These are phyloP conservation scores for Neurospora terricola DNA, from an alignment of 495 filamentous ascomycete genomes.

Conservation along the genomic window DNA sequence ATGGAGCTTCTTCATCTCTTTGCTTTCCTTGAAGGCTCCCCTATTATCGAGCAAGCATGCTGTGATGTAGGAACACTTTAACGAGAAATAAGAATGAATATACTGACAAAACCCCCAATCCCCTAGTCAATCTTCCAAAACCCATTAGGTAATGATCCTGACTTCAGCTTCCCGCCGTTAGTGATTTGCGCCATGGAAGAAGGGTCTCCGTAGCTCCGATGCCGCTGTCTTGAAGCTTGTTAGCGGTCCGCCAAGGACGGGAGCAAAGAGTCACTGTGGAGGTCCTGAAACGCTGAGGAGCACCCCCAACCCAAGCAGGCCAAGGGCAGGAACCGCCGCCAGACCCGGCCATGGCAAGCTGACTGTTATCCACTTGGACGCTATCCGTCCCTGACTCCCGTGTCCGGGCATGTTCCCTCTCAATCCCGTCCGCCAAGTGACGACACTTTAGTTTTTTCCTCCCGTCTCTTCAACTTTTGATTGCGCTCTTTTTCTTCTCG, in stretches of 20 bases:
- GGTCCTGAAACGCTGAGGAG: not conserved
- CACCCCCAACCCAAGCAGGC: not conserved
- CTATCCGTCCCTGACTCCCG: not conserved
- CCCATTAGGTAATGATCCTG: not conserved
- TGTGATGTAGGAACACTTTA: too few relatives aligned
- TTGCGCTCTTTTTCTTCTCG: conserved; percentile 5
- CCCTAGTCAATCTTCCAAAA: not conserved
- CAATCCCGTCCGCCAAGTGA: conserved; percentile 1
- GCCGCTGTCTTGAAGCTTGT: not conserved
- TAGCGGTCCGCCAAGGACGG: not conserved
- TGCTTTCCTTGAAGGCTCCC: not conserved
- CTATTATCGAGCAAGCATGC: not conserved
- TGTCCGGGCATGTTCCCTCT: not conserved
- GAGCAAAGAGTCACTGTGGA: not conserved
- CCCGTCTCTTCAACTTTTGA: conserved; percentile 2
- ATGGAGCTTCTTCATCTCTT: not conserved
- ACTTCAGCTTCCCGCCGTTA: not conserved
- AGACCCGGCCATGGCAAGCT: not conserved
- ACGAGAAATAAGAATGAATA: not conserved
- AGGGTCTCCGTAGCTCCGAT: not conserved
- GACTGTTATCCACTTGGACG: not conserved
- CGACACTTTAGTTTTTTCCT: conserved; percentile 1
- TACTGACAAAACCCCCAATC: not conserved
- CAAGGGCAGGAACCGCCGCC: not conserved
- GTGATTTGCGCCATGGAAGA: not conserved